Base-by-base conservation (phyloP, 306 rosid genomes). In the Malus sieversii region DNA sequence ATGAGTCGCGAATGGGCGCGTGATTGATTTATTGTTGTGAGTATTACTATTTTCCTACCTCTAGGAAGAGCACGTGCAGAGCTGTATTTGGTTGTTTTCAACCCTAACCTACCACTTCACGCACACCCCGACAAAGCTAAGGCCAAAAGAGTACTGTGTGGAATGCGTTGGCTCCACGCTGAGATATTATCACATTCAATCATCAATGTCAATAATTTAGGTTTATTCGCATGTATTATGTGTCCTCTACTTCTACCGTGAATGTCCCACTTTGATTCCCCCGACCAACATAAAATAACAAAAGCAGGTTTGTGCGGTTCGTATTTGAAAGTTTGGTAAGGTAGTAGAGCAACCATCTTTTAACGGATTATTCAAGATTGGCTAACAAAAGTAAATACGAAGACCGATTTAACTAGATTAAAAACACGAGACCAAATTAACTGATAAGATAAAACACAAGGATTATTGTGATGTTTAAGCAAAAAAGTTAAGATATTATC, bases 1-100 rank as follows among this genome's bases (percentile, higher is more conserved):
- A 48, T 14, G 19, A 48, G 16, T 4, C 6, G 53, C 8, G 20
- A 48, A 15, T 5, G 20, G 55, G 55, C 55, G 6, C 20, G 55
- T 48, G 20, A 48, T 15, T 0, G 18, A 48, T 48, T 48, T 48
- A 8, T 48, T 16, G 8, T 48, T 48, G 55, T 48, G 1, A 48
- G 55, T 45, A 12, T 45, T 32, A 48, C 8, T 45, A 45, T 45
- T 32, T 73, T 73, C 68, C 69, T 23, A 42, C 57, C 5, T 73
- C 29, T 60, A 60, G 77, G 58, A 73, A 73, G 68, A 59, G 38
- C 77, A 73, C 69, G 68, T 60, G 77, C 69, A 18, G 7, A 60
- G 44, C 59, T 73, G 44, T 60, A 60, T 10, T 38, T 30, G 20
- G 20, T 25, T 61, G 27, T 23, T 58, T 15, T 46, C 22, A 20